phyloP scores from a whole-genome alignment of 148 eudicot species.

The Pouteria glomerata region DNA sequence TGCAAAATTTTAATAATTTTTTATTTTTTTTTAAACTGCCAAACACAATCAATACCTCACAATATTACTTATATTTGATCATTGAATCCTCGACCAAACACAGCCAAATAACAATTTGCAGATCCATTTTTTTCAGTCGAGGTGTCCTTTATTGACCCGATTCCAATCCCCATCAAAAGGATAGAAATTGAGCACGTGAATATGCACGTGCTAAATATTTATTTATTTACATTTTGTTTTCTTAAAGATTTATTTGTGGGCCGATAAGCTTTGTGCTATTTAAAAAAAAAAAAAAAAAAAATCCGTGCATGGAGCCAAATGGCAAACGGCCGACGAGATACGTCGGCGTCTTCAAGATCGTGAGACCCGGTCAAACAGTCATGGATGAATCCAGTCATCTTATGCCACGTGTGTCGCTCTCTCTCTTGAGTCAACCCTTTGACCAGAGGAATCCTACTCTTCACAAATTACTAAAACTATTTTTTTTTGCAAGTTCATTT shows the following conservation, averaged over 20 bases:
- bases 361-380: conserved; percentile 6
- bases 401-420: conserved; percentile 3
- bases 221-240: not conserved
- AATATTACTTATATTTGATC: no score
- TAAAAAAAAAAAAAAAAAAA: not conserved
- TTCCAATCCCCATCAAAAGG: no score
- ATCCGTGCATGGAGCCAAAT: not conserved
- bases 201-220: not conserved
- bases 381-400: not conserved
- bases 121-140: no score
- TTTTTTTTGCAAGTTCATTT: not conserved
- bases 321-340: not conserved
- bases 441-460: conserved; percentile 3
- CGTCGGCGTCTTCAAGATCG: conserved; percentile 5
- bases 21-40: no score
- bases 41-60: no score
- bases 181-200: not conserved
- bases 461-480: not conserved
- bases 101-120: no score
- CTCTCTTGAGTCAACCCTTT: not conserved
- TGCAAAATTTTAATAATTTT: no score
- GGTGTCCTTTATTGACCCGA: no score
- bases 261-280: no score
- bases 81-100: no score
- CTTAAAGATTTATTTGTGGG: no score